phyloP scores from a whole-genome alignment of 345 rosid genomes.

The Diplotaxis tenuifolia region DNA sequence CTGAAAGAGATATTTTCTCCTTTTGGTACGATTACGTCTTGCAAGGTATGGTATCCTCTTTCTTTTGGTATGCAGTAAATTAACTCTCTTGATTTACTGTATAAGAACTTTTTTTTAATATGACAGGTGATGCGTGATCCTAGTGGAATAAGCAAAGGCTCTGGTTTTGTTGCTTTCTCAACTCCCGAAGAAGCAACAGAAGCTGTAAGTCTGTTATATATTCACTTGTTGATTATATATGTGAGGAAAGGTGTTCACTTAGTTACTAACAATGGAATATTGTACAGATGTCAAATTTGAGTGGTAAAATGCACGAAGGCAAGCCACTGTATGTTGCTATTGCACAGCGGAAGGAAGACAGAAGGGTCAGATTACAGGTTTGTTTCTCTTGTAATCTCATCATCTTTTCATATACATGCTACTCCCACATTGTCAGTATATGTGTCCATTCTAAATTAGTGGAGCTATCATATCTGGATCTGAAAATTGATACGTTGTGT shows the following conservation, averaged over 20 bases:
- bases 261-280: neutral
- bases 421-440: too few relatives aligned
- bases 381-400: constrained; percentile 10
- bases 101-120: neutral
- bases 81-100: neutral
- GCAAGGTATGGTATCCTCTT: constrained; percentile 57
- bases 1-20: constrained; percentile 78
- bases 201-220: constrained; percentile 61
- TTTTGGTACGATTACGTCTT: constrained; percentile 79
- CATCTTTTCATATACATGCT: too few relatives aligned
- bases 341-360: constrained; percentile 41
- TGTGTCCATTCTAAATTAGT: neutral
- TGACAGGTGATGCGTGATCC: constrained; percentile 84
- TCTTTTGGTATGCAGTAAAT: neutral
- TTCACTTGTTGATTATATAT: neutral
- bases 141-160: constrained; percentile 72
- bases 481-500: too few relatives aligned
- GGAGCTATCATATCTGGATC: neutral
- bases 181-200: constrained; percentile 81
- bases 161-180: constrained; percentile 82
- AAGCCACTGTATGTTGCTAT: constrained; percentile 41
- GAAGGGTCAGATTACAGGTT: constrained; percentile 42
- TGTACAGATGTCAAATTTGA: constrained; percentile 37
- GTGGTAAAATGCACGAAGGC: constrained; percentile 38
- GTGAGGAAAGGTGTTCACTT: neutral